A percentile compares a stretch with the other conserved stretches of the same genome.
phyloP scores from a whole-genome alignment of 345 rosid species.

The Brassica cretica region DNA sequence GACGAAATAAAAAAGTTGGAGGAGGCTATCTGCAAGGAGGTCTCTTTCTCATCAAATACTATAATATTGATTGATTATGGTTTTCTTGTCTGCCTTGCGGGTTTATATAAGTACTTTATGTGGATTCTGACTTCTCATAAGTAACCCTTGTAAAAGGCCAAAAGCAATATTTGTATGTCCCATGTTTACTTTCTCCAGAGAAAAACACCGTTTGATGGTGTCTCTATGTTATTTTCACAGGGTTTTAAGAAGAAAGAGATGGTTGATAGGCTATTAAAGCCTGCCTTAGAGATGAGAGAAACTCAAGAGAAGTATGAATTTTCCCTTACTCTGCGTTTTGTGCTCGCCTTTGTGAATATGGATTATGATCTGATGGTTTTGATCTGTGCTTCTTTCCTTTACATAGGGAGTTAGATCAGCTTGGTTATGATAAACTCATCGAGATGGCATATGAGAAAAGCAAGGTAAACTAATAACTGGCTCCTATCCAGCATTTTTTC shows the following conservation, averaged over 20 bases:
- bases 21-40: conserved; percentile 66
- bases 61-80: conserved; percentile 1
- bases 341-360: conserved; percentile 9
- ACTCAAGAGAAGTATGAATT: conserved; percentile 63
- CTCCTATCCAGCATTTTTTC: background rate
- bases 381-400: background rate
- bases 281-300: conserved; percentile 60
- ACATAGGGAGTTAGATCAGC: conserved; percentile 73
- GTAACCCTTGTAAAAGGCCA: background rate
- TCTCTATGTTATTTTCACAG: conserved; percentile 44
- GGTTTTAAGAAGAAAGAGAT: conserved; percentile 64
- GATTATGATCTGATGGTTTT: conserved; percentile 19
- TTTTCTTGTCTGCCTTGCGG: conserved; percentile 11
- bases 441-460: conserved; percentile 79
- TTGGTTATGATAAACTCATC: conserved; percentile 74
- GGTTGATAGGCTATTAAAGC: conserved; percentile 57
- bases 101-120: background rate
- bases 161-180: conserved; percentile 15
- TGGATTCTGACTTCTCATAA: background rate
- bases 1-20: conserved; percentile 61
- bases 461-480: conserved; percentile 50
- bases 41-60: conserved; percentile 32
- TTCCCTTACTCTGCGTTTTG: conserved; percentile 9
- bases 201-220: conserved; percentile 10
- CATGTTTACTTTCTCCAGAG: conserved; percentile 20